Base-by-base conservation (phyloP, 805 yeast species). In the Wickerhamiella parazyma region DNA sequence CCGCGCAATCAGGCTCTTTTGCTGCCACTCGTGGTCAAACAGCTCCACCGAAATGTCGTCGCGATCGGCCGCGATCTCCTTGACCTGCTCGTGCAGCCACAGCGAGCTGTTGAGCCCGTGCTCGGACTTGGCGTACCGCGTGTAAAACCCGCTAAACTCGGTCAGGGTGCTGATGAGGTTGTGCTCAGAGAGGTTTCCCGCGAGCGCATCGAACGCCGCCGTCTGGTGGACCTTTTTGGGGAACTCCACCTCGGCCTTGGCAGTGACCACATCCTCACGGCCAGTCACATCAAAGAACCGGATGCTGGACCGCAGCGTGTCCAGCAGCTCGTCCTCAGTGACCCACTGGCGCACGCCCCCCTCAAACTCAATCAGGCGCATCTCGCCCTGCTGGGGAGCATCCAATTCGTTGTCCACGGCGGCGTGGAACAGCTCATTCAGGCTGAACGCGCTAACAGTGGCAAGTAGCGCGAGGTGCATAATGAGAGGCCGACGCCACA, bases 11-110 rank as follows among this genome's bases (percentile, higher is more conserved):
- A 84, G 66, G 3, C 91, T 79, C 55, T 72, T 78, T 61, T 87
- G 96, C 49, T 65, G 68, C 94, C 95, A 87, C 3, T 67, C 54
- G 58, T 87, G 95, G 20, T 70, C 62, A 48, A 82, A 65, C 44
- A 72, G 70, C 28, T 59, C 52, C 17, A 78, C 69, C 0, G 62
- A 59, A 33, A 75, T 60, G 16, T 67, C 63, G 16, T 63, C 58
- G 18, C 63, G 52, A 43, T 61, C 50, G 14, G 60, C 53, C 4
- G 64, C 55, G 26, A 67, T 44, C 6, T 51, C 56, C 25, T 37
- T 21, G 25, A 83, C 63, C 41, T 68, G 67, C 11, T 67, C 68
- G 48, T 64, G 64, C 40, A 86, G 65, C 91, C 94, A 84, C 40
- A 68, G 55, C 6, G 93, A 76, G 52, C 85, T 73, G 48, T 80